These are phyloP conservation scores for Apophysomyces elegans DNA, from an alignment of 371 early-diverging fungal genomes.

Conservation along the genomic window DNA sequence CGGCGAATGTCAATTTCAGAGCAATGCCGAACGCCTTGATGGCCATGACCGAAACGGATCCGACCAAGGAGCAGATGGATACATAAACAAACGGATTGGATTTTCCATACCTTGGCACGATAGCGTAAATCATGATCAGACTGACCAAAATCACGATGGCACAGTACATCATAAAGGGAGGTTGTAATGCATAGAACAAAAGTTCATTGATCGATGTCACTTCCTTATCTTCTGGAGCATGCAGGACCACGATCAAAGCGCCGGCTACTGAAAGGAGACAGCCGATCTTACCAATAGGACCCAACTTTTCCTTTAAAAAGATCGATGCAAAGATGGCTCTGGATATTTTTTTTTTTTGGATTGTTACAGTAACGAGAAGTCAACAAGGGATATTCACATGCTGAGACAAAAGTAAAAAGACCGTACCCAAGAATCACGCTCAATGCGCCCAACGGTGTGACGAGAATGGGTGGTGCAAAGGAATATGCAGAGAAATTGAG, in stretches of 20 bases:
- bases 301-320: constrained; percentile 77
- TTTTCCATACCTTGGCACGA: constrained; percentile 82
- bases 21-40: constrained; percentile 93
- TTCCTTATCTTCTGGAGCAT: constrained; percentile 82
- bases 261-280: constrained; percentile 86
- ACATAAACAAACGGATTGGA: constrained; percentile 86
- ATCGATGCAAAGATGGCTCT: constrained; percentile 37
- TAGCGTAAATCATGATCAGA: constrained; percentile 74
- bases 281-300: constrained; percentile 78
- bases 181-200: constrained; percentile 70
- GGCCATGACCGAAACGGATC: constrained; percentile 90
- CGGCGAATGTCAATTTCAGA: constrained; percentile 88
- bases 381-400: not conserved
- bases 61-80: constrained; percentile 87
- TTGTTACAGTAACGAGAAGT: too few species aligned
- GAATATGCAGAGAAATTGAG: constrained; percentile 67
- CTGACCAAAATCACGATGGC: constrained; percentile 63
- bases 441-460: constrained; percentile 91
- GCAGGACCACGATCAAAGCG: constrained; percentile 81
- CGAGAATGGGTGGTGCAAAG: constrained; percentile 90
- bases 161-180: constrained; percentile 79
- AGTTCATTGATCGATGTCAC: constrained; percentile 69
- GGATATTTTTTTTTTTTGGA: constrained; percentile 17
- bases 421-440: constrained; percentile 82
- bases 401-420: not conserved